Conservation (phyloP, 2,329 filamentous ascomycete genomes). For the Achaetomium macrosporum region DNA sequence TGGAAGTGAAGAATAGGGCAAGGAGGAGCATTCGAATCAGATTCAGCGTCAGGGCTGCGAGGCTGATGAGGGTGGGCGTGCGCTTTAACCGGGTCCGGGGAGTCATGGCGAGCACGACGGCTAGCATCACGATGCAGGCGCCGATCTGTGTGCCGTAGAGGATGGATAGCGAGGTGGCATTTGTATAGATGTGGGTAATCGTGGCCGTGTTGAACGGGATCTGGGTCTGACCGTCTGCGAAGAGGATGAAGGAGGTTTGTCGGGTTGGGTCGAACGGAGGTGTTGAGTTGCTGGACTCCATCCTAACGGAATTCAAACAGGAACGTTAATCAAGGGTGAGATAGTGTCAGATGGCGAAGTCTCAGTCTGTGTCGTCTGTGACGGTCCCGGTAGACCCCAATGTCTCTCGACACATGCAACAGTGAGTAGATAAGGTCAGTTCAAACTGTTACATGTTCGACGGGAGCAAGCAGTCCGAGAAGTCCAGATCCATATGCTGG, state of each 20-base stretch:
- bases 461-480: neutral
- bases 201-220: constrained; percentile 30
- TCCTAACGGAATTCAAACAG: neutral
- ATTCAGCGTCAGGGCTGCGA: constrained; percentile 54
- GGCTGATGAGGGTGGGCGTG: constrained; percentile 60
- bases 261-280: constrained; percentile 31
- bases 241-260: constrained; percentile 34
- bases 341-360: neutral
- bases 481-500: neutral
- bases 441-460: neutral
- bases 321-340: neutral
- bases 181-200: constrained; percentile 31
- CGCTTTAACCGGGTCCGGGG: constrained; percentile 58
- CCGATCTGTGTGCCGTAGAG: constrained; percentile 64
- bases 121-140: constrained; percentile 57
- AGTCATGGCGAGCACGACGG: constrained; percentile 63
- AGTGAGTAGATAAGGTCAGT: neutral
- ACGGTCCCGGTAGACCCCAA: neutral
- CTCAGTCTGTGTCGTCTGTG: neutral
- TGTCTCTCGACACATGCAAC: neutral
- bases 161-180: constrained; percentile 35
- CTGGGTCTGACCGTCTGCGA: constrained; percentile 28
- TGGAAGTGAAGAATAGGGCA: constrained; percentile 53
- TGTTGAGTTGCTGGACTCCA: constrained; percentile 4
- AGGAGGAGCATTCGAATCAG: constrained; percentile 53